These are phyloP conservation scores for Hylodesmum podocarpum DNA, from an alignment of 306 rosid genomes.

Conservation along the genomic window DNA sequence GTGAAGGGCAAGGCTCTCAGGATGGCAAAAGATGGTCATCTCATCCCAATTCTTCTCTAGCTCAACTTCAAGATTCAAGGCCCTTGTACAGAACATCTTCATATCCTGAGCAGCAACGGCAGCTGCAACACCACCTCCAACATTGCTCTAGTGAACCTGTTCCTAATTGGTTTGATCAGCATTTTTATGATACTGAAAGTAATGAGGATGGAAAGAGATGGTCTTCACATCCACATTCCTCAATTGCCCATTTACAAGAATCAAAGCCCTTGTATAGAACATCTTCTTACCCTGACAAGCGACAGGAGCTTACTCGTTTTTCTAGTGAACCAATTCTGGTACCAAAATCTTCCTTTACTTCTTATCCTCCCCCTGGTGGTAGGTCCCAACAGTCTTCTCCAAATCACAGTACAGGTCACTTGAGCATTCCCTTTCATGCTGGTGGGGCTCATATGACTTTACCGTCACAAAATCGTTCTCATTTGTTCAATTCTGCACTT, in stretches of 20 bases:
- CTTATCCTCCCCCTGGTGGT: constrained; percentile 63
- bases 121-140: constrained; percentile 41
- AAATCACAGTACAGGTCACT: constrained; percentile 41
- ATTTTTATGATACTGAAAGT: constrained; percentile 39
- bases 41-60: constrained; percentile 54
- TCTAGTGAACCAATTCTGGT: constrained; percentile 50
- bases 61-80: constrained; percentile 47
- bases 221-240: constrained; percentile 56
- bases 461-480: constrained; percentile 43
- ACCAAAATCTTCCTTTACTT: constrained; percentile 53
- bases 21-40: constrained; percentile 58
- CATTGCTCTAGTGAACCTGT: constrained; percentile 72
- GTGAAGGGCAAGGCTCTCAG: constrained; percentile 38
- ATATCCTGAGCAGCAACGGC: constrained; percentile 79
- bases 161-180: constrained; percentile 53
- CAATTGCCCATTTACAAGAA: constrained; percentile 30
- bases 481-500: constrained; percentile 40
- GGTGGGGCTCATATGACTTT: constrained; percentile 46
- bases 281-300: constrained; percentile 58
- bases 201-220: constrained; percentile 49
- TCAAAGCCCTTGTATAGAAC: constrained; percentile 48
- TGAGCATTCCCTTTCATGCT: constrained; percentile 40
- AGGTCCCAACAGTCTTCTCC: constrained; percentile 46
- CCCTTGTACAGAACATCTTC: constrained; percentile 80
- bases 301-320: constrained; percentile 46